phyloP scores from a whole-genome alignment of 345 rosid genomes.

The Gossypium longicalyx region DNA sequence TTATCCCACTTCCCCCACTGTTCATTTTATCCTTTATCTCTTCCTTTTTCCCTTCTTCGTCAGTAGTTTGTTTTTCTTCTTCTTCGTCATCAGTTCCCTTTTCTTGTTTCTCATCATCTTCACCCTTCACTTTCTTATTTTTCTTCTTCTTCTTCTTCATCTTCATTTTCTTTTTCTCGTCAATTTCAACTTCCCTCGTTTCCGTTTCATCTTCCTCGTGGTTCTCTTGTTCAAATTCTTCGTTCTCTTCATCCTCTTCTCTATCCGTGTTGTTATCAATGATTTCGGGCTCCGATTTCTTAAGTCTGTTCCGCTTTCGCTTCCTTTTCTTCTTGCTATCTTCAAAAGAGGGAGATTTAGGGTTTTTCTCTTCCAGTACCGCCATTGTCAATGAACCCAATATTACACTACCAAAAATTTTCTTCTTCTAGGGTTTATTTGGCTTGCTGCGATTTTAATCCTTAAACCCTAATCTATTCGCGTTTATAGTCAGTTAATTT shows the following conservation, averaged over 20 bases:
- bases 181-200: not conserved
- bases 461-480: conserved; percentile 7
- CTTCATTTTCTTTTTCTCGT: conserved; percentile 12
- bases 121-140: conserved; percentile 24
- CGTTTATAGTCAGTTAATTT: not conserved
- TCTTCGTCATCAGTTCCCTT: conserved; percentile 6
- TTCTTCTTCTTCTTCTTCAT: conserved; percentile 15
- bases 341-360: conserved; percentile 14
- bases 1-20: conserved; percentile 57
- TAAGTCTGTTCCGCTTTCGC: conserved; percentile 38
- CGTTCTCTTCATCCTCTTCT: not conserved
- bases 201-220: conserved; percentile 1
- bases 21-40: conserved; percentile 7
- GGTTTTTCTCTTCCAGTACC: conserved; percentile 21
- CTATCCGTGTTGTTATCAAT: not conserved
- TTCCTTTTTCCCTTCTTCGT: conserved; percentile 6
- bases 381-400: conserved; percentile 21
- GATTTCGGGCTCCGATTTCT: conserved; percentile 21
- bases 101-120: conserved; percentile 8
- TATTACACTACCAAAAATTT: not conserved
- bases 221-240: conserved; percentile 13
- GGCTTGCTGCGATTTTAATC: not conserved
- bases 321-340: conserved; percentile 36
- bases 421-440: not conserved
- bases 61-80: not conserved